Evolutionary conservation across 106 monocot species (phyloP).

Genomic region (Phalaenopsis equestris): DNA sequence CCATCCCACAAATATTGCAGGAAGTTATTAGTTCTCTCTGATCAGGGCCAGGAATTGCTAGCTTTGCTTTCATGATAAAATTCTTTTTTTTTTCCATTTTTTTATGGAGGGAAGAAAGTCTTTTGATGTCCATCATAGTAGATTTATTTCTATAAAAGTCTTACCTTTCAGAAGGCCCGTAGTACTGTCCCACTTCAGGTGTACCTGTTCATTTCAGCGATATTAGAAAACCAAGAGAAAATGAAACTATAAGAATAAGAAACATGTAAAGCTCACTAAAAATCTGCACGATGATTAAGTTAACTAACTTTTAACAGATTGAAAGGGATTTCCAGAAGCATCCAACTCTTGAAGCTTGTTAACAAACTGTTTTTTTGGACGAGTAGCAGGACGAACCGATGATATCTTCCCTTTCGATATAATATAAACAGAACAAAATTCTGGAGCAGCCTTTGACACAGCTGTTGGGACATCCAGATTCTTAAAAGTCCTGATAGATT

Average conservation of each 20-base stretch:
- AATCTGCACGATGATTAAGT: background rate
- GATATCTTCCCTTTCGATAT: constrained; percentile 62
- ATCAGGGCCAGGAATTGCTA: no score
- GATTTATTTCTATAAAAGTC: background rate
- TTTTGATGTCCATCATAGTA: background rate
- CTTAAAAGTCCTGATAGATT: constrained; percentile 34
- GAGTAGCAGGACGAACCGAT: constrained; percentile 34
- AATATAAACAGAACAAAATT: constrained; percentile 48
- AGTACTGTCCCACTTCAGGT: constrained; percentile 1
- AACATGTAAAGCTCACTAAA: background rate
- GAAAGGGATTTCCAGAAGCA: constrained; percentile 19
- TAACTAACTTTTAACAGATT: constrained; percentile 44
- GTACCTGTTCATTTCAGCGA: background rate
- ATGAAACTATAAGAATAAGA: background rate
- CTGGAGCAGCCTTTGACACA: constrained; percentile 46
- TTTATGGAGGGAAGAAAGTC: background rate
- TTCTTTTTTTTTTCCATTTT: background rate
- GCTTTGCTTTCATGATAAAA: background rate
- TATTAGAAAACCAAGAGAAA: background rate
- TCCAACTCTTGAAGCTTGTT: constrained; percentile 9
- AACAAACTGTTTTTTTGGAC: constrained; percentile 8
- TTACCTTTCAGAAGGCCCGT: background rate
- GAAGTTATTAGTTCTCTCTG: no score
- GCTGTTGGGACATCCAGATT: constrained; percentile 35
- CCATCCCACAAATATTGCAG: no score